These are phyloP conservation scores for Albophoma yamanashiensis DNA, from an alignment of 2,329 filamentous ascomycete genomes.

Conservation along the genomic window DNA sequence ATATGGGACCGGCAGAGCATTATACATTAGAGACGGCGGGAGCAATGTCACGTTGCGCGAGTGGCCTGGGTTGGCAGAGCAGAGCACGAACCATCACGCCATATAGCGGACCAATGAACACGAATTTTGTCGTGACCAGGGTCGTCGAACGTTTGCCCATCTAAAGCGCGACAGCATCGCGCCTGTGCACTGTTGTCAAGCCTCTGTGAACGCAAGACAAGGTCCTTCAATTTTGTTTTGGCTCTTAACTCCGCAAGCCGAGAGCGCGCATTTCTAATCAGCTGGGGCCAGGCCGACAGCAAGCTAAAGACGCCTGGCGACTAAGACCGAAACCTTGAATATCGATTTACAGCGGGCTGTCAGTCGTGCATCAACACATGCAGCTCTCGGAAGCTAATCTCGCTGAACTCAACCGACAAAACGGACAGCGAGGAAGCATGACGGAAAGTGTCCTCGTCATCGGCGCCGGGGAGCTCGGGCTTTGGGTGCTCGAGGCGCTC, in stretches of 20 bases:
- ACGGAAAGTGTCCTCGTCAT: constrained; percentile 41
- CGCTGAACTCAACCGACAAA: constrained; percentile 3
- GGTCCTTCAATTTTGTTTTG: not conserved
- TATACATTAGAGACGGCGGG: not conserved
- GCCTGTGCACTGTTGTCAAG: not conserved
- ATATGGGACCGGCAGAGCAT: no score
- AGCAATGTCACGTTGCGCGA: not conserved
- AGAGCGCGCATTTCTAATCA: not conserved
- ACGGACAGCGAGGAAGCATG: constrained; percentile 9
- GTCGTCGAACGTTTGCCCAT: not conserved
- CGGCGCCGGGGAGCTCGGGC: constrained; percentile 57
- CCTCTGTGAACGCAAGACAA: not conserved
- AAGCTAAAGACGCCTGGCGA: not conserved
- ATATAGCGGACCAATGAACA: not conserved
- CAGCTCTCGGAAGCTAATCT: constrained; percentile 7
- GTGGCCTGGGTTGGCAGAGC: not conserved
- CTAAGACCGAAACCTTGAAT: not conserved
- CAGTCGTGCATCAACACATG: not conserved
- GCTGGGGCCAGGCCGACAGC: not conserved
- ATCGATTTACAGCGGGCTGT: no score
- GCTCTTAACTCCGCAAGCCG: not conserved
- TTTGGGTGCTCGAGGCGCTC: constrained; percentile 41
- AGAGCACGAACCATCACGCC: not conserved
- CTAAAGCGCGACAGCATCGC: not conserved
- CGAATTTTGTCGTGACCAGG: not conserved